phyloP scores from a whole-genome alignment of 2,329 filamentous ascomycete genomes.

The Stachybotrys chartarum region DNA sequence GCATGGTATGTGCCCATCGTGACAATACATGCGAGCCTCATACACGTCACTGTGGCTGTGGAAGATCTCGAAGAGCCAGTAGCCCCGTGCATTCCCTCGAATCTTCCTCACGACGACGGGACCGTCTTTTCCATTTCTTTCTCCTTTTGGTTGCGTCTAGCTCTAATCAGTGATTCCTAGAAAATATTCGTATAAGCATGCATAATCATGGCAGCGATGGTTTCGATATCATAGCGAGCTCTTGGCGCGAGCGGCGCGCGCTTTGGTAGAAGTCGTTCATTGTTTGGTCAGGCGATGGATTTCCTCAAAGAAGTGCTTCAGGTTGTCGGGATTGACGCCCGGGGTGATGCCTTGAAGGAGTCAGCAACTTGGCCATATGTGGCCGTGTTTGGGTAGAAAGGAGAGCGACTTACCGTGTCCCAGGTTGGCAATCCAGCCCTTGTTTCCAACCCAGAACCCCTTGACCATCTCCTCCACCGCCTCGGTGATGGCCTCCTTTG shows the following conservation, averaged over 20 bases:
- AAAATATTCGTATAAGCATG: not conserved
- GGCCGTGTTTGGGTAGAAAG: not conserved
- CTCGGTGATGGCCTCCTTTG: conserved; percentile 69
- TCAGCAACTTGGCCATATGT: not conserved
- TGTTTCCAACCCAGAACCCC: conserved; percentile 72
- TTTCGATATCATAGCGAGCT: too few relatives aligned
- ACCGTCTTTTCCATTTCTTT: too few relatives aligned
- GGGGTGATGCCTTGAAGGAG: conserved; percentile 66
- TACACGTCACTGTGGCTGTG: too few relatives aligned
- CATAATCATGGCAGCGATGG: not conserved
- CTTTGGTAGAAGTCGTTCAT: conserved; percentile 6
- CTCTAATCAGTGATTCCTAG: too few relatives aligned
- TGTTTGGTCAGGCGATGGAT: conserved; percentile 63
- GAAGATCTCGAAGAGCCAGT: too few relatives aligned
- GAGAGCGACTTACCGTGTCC: conserved; percentile 66
- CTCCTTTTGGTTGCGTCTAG: too few relatives aligned
- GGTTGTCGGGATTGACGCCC: conserved; percentile 84
- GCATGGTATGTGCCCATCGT: too few relatives aligned
- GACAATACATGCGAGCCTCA: too few relatives aligned
- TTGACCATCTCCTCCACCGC: conserved; percentile 81
- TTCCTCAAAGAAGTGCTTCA: conserved; percentile 92
- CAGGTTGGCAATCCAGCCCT: conserved; percentile 95
- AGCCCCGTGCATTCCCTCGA: too few relatives aligned
- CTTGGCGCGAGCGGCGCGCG: too few relatives aligned
- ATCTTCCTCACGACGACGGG: too few relatives aligned